Conservation (phyloP, 1,139 yeast species). For the Suhomyces bribrorum region DNA sequence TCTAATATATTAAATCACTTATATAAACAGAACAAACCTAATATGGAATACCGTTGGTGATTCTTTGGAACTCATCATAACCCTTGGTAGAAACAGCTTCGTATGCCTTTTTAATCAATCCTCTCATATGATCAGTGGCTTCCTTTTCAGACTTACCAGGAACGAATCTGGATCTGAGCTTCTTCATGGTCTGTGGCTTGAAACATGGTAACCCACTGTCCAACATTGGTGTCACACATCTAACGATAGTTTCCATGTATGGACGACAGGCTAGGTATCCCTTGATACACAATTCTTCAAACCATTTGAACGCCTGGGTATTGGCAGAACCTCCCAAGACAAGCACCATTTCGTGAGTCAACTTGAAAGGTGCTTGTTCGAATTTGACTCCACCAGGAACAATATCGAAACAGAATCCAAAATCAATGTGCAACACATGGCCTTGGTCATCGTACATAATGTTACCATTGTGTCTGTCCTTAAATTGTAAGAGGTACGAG, state of each 20-base stretch:
- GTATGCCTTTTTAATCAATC: constrained; percentile 75
- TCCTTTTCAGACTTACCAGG: constrained; percentile 81
- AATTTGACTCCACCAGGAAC: constrained; percentile 99
- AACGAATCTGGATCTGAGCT: constrained; percentile 75
- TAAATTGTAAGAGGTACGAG: constrained; percentile 88
- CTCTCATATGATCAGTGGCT: constrained; percentile 76
- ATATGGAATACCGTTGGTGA: constrained; percentile 96
- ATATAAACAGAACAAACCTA: constrained; percentile 25
- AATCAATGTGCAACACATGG: constrained; percentile 92
- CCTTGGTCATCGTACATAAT: constrained; percentile 98
- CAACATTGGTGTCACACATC: constrained; percentile 89
- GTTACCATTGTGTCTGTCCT: constrained; percentile 98
- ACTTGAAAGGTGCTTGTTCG: constrained; percentile 95
- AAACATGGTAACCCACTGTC: constrained; percentile 96
- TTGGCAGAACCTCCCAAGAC: constrained; percentile 88
- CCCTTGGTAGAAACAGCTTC: constrained; percentile 92
- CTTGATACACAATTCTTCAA: constrained; percentile 92
- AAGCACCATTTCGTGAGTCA: constrained; percentile 93
- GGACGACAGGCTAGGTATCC: constrained; percentile 91
- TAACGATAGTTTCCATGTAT: constrained; percentile 81
- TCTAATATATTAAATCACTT: no score
- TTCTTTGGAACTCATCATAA: constrained; percentile 94
- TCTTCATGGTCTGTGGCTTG: constrained; percentile 79
- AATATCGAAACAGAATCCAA: constrained; percentile 97
- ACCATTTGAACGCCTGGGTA: constrained; percentile 91